These are phyloP conservation scores for Thalassiosira exigua DNA, from an alignment of 352 stramenopile genomes.

Conservation along the genomic window DNA sequence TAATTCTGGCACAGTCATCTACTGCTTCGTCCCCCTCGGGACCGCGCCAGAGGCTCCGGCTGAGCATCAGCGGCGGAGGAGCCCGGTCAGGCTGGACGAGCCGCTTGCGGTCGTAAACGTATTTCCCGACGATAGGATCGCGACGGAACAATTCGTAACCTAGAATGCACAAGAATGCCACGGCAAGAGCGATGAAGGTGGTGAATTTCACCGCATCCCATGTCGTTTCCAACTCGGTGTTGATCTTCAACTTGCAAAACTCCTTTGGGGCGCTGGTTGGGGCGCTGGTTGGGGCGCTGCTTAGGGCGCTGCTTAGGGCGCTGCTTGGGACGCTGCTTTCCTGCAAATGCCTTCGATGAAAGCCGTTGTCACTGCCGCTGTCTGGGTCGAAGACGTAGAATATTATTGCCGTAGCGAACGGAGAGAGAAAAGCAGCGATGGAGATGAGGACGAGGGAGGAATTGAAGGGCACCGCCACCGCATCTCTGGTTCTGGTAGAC, in stretches of 20 bases:
- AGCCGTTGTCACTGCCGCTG: background rate
- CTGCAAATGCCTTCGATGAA: background rate
- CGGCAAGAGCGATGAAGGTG: slow-evolving; percentile 12
- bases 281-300: too few relatives aligned
- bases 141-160: slow-evolving; percentile 42
- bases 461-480: too few relatives aligned
- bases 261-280: too few relatives aligned
- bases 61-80: slow-evolving; percentile 58
- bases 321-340: slow-evolving; percentile 1
- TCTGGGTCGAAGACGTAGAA: too few relatives aligned
- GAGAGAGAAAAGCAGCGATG: too few relatives aligned
- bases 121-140: slow-evolving; percentile 55
- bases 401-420: too few relatives aligned
- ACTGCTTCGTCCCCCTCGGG: slow-evolving; percentile 11
- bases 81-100: slow-evolving; percentile 38
- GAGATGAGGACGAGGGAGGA: too few relatives aligned
- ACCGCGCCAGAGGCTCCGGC: slow-evolving; percentile 54
- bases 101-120: slow-evolving; percentile 62
- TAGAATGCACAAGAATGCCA: slow-evolving; percentile 19
- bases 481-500: too few relatives aligned
- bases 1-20: background rate
- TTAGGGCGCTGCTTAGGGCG: too few relatives aligned
- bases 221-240: slow-evolving; percentile 2
- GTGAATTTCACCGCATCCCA: slow-evolving; percentile 29
- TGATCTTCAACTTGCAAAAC: slow-evolving; percentile 1